Evolutionary conservation across 2,329 filamentous ascomycete genomes (phyloP).

Genomic region (Alternaria gaisen): DNA sequence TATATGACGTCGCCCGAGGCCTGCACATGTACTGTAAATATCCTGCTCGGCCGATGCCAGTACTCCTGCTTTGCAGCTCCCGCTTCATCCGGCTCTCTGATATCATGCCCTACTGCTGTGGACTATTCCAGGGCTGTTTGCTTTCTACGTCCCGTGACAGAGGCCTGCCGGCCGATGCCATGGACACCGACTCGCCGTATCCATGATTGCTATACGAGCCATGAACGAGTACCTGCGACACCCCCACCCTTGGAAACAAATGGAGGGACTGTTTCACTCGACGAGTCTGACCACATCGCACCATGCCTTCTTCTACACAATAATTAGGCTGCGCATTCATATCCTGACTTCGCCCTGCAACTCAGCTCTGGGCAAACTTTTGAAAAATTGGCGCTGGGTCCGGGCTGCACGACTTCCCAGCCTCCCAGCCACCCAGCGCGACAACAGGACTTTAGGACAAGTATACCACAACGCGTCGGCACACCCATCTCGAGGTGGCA

Average conservation of each 20-base stretch:
- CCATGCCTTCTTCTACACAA: not conserved
- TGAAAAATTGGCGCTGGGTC: not conserved
- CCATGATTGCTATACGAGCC: not conserved
- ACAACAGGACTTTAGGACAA: not conserved
- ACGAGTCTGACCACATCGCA: not conserved
- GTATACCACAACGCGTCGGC: not conserved
- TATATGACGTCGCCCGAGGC: not conserved
- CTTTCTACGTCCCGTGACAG: not conserved
- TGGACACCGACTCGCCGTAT: not conserved
- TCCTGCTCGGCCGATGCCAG: not conserved
- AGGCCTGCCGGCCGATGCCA: not conserved
- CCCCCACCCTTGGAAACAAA: not conserved
- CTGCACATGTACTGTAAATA: not conserved
- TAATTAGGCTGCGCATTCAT: not conserved
- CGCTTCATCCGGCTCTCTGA: not conserved
- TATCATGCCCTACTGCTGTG: constrained; percentile 1
- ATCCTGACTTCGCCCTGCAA: not conserved
- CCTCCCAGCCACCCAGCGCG: not conserved
- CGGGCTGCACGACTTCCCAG: not conserved
- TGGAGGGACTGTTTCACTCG: not conserved
- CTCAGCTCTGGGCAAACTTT: not conserved
- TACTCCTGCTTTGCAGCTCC: not conserved
- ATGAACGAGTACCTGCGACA: not conserved
- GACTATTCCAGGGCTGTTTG: not conserved
- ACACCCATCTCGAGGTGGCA: not conserved